Evolutionary conservation across 108 stramenopile species (phyloP), one percentile per base, ranked within the genome.

Genomic region (Skeletonema potamos): DNA sequence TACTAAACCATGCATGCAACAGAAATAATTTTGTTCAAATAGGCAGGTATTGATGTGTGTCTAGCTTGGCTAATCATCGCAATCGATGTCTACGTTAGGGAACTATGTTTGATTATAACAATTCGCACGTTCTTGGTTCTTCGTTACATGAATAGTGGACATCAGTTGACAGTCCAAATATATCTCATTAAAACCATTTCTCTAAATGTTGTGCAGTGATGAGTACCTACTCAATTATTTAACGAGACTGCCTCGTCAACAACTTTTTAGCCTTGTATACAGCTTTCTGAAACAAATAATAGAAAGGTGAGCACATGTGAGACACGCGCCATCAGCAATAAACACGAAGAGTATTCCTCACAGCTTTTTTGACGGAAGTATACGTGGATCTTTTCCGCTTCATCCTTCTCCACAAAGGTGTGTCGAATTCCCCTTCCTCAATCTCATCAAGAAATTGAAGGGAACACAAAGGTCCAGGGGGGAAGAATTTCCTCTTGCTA

Each of bases 391-490:
- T 24, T 17, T 61, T 62, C 27, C 70, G 59, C 59, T 70, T 70
- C 70, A 61, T 70, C 8, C 70, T 18, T 39, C 70, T 44, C 70
- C 70, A 70, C 0, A 70, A 27, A 18, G 70, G 70, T 0, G 59
- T 70, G 15, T 70, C 59, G 29, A 70, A 70, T 4, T 60, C 70
- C 2, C 44, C 17, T 5, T 46, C 48, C 34, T 70, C 70, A 13
- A 70, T 70, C 60, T 70, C 70, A 10, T 61, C 58, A 13, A 70
- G 43, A 44, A 60, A 60, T 44, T 70, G 70, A 36, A 70, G 29
- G 9, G 70, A 70, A 57, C 70, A 70, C 22, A 70, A 30, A 37
- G 62, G 62, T 6, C 70, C 70, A 39, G 70, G 70, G 9, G 59
- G 59, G 44, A 61, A 70, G 59, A 70, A 61, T 28, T 59, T 70